Evolutionary conservation across 1,284 basidiomycete genomes (phyloP).

Genomic region (Coniophora puteana): DNA sequence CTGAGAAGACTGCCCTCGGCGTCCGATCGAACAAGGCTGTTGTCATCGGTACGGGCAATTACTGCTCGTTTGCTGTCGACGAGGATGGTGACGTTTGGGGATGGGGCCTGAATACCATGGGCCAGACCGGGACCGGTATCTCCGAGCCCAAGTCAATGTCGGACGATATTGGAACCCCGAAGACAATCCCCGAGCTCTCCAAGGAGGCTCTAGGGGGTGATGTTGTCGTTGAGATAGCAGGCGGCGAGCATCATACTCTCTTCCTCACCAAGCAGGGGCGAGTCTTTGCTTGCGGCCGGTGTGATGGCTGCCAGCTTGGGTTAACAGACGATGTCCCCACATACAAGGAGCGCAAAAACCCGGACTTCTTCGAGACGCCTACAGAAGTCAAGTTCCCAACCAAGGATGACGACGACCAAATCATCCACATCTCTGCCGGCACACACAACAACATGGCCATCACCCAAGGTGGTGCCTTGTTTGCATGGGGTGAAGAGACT

Average conservation of each 20-base stretch:
- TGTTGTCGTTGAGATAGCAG: constrained; percentile 66
- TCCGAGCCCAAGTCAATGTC: constrained; percentile 12
- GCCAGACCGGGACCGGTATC: constrained; percentile 59
- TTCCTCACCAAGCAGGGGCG: constrained; percentile 84
- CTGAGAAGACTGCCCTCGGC: constrained; percentile 79
- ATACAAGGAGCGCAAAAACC: constrained; percentile 47
- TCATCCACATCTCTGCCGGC: constrained; percentile 75
- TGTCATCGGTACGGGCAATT: constrained; percentile 75
- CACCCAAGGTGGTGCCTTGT: constrained; percentile 73
- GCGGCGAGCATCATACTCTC: constrained; percentile 84
- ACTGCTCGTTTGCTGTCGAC: constrained; percentile 89
- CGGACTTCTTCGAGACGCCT: constrained; percentile 61
- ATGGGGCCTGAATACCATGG: constrained; percentile 87
- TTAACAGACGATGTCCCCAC: constrained; percentile 56
- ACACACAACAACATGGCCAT: constrained; percentile 83
- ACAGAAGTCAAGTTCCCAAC: constrained; percentile 68
- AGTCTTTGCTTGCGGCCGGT: constrained; percentile 81
- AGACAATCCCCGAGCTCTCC: constrained; percentile 61
- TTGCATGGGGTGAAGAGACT: constrained; percentile 84
- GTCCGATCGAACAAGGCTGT: constrained; percentile 65
- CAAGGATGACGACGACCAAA: constrained; percentile 60
- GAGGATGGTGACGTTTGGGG: constrained; percentile 80
- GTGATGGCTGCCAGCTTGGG: constrained; percentile 78
- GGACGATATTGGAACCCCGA: constrained; percentile 64
- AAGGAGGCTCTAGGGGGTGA: constrained; percentile 67